phyloP scores from a whole-genome alignment of 1,139 yeast species.

The Candida sanyaensis region DNA sequence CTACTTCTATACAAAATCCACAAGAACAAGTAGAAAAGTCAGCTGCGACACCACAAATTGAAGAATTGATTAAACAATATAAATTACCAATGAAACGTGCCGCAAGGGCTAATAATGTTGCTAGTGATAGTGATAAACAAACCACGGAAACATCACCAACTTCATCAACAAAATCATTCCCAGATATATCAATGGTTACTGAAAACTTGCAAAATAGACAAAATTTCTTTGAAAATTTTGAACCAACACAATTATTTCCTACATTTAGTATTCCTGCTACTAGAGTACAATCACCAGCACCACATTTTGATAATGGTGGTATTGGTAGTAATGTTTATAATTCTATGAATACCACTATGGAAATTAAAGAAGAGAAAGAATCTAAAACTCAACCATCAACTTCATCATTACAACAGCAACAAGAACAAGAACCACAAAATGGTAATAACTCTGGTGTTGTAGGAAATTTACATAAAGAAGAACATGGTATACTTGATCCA shows the following conservation, averaged over 20 bases:
- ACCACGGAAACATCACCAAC: constrained; percentile 36
- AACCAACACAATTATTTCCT: constrained; percentile 53
- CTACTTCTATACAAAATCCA: constrained; percentile 3
- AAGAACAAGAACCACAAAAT: background rate
- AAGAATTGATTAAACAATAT: constrained; percentile 33
- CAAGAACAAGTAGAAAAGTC: constrained; percentile 5
- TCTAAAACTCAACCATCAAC: background rate
- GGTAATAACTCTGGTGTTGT: constrained; percentile 4
- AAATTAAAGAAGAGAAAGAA: background rate
- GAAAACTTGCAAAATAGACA: constrained; percentile 43
- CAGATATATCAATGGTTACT: constrained; percentile 49
- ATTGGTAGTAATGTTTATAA: constrained; percentile 20
- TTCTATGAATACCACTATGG: constrained; percentile 4
- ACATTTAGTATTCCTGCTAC: constrained; percentile 40
- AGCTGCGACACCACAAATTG: constrained; percentile 23
- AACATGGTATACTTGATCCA: constrained; percentile 16
- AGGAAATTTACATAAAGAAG: constrained; percentile 7
- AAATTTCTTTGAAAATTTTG: constrained; percentile 48
- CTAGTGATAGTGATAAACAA: constrained; percentile 12
- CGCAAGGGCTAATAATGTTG: constrained; percentile 5
- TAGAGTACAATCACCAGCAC: constrained; percentile 37
- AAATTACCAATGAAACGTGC: constrained; percentile 17
- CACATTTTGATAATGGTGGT: constrained; percentile 5
- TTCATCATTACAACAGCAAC: background rate
- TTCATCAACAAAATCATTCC: constrained; percentile 44